phyloP scores from a whole-genome alignment of 2,329 filamentous ascomycete genomes.

The Coccinonectria pachysandricola region DNA sequence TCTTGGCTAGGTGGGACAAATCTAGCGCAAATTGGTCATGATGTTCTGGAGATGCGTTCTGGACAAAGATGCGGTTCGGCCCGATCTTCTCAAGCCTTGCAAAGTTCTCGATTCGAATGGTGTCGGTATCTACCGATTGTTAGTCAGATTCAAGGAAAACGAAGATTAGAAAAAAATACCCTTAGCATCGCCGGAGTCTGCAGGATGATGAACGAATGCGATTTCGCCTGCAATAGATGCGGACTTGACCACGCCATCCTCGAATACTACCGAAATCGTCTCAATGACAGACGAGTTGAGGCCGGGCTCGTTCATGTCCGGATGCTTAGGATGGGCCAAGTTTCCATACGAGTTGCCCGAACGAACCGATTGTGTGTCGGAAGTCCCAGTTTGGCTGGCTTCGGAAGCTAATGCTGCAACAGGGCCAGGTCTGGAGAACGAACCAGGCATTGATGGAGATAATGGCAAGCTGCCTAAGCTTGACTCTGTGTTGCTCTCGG shows the following conservation, averaged over 20 bases:
- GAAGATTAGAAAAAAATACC: constrained; percentile 29
- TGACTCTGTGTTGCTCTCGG: constrained; percentile 23
- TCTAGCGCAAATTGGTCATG: constrained; percentile 75
- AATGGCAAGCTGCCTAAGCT: constrained; percentile 9
- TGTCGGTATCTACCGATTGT: constrained; percentile 41
- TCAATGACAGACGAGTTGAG: constrained; percentile 86
- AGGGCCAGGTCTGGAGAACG: constrained; percentile 27
- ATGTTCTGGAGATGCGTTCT: constrained; percentile 51
- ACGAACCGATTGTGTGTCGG: constrained; percentile 84
- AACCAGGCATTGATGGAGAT: constrained; percentile 13
- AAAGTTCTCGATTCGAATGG: constrained; percentile 81
- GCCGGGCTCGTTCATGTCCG: constrained; percentile 69
- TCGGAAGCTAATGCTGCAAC: constrained; percentile 52
- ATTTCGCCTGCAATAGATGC: constrained; percentile 79
- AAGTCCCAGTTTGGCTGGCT: constrained; percentile 46
- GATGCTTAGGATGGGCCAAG: constrained; percentile 62
- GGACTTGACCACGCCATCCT: constrained; percentile 59
- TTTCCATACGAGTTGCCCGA: constrained; percentile 74
- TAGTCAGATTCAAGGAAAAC: background rate
- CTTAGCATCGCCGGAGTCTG: constrained; percentile 33
- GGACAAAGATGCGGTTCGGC: constrained; percentile 84
- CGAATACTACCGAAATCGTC: constrained; percentile 77
- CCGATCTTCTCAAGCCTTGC: constrained; percentile 81
- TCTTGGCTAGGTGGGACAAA: constrained; percentile 59
- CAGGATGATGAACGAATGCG: constrained; percentile 68